Evolutionary conservation across 2,329 filamentous ascomycete genomes (phyloP).

Genomic region (Stagonosporopsis vannaccii): DNA sequence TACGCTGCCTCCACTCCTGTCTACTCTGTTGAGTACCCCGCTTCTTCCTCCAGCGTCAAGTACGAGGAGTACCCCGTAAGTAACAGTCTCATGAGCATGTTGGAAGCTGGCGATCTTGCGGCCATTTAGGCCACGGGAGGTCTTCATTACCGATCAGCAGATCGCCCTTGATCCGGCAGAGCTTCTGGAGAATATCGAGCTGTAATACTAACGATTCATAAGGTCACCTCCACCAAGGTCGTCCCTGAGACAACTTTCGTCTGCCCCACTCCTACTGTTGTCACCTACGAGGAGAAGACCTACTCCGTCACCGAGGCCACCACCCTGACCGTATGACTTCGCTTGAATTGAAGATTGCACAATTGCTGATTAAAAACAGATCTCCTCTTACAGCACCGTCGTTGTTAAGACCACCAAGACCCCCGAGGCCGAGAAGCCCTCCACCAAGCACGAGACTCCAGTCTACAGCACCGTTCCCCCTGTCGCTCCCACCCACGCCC

Average conservation of each 20-base stretch:
- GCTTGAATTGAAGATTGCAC: neutral
- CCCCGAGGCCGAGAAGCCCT: constrained; percentile 28
- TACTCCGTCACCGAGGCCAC: constrained; percentile 16
- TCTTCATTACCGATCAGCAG: neutral
- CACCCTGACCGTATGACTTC: constrained; percentile 9
- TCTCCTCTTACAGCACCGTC: constrained; percentile 1
- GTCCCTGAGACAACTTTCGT: constrained; percentile 19
- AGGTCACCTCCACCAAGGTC: constrained; percentile 17
- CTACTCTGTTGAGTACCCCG: constrained; percentile 10
- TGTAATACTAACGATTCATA: neutral
- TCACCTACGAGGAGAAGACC: constrained; percentile 29
- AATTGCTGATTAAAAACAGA: neutral
- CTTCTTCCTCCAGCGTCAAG: constrained; percentile 10
- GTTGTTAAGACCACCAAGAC: constrained; percentile 30
- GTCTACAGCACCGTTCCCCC: constrained; percentile 22
- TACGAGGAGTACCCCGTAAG: constrained; percentile 15
- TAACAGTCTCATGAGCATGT: neutral
- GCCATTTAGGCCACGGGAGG: neutral
- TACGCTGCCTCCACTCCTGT: constrained; percentile 18
- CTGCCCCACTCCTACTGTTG: constrained; percentile 28
- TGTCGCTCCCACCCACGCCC: constrained; percentile 23
- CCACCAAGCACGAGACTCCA: constrained; percentile 16
- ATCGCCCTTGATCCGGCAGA: no score
- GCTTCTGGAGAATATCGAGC: neutral
- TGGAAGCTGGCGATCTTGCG: neutral